Conservation (phyloP, 805 yeast species). For the Sungouiozyma ichnusensis region DNA sequence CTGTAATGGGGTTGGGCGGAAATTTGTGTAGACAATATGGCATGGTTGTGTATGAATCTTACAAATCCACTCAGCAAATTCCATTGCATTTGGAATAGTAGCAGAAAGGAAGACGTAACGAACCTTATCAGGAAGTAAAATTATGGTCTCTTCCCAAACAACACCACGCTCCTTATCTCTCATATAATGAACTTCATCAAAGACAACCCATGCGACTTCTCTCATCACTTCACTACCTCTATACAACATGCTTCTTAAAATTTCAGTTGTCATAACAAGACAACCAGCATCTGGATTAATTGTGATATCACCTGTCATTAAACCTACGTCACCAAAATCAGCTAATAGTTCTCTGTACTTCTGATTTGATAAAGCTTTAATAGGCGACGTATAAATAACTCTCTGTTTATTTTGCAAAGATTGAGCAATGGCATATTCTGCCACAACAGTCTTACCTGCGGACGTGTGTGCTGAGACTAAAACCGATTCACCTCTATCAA, state of each 20-base stretch:
- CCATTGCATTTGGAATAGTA: conserved; percentile 96
- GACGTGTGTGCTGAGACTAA: conserved; percentile 96
- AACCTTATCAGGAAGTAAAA: conserved; percentile 89
- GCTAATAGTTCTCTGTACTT: conserved; percentile 86
- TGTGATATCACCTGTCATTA: conserved; percentile 98
- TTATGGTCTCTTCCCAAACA: conserved; percentile 98
- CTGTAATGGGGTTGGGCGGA: conserved; percentile 97
- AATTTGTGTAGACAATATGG: conserved; percentile 96
- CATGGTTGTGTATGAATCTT: conserved; percentile 93
- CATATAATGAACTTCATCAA: conserved; percentile 98
- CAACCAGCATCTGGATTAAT: conserved; percentile 98
- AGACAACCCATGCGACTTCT: conserved; percentile 97
- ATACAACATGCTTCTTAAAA: conserved; percentile 90
- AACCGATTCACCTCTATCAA: conserved; percentile 88
- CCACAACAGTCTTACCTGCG: conserved; percentile 95
- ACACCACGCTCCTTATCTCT: conserved; percentile 97
- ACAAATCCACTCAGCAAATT: conserved; percentile 97
- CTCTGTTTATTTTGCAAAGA: conserved; percentile 85
- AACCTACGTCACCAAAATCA: conserved; percentile 93
- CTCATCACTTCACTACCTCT: conserved; percentile 97
- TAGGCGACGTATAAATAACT: conserved; percentile 91
- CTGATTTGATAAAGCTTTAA: conserved; percentile 89
- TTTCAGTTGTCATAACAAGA: conserved; percentile 97
- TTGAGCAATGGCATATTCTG: conserved; percentile 94
- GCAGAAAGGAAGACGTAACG: conserved; percentile 90